Conservation (phyloP, 23 red algal species). For the Gracilaria gracilis region DNA sequence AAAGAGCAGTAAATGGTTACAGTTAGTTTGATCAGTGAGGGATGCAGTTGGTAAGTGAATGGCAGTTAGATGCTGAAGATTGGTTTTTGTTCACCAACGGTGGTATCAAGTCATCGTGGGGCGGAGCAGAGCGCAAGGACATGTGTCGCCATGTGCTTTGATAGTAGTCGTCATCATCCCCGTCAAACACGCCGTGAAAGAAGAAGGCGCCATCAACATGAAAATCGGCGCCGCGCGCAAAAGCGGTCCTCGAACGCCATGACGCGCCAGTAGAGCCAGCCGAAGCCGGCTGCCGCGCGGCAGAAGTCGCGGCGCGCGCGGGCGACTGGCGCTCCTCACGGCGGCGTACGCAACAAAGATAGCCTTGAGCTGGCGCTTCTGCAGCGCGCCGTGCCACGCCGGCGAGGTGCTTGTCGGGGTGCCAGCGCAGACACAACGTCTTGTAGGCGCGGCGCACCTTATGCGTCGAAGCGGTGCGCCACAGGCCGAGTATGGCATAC, state of each 20-base stretch:
- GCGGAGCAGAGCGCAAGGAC: too few relatives aligned
- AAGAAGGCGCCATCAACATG: neutral
- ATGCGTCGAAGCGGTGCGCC: conserved; percentile 4
- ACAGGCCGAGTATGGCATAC: conserved; percentile 4
- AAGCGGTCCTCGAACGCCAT: neutral
- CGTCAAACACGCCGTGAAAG: conserved; percentile 20
- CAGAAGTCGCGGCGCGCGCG: neutral
- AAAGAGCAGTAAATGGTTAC: too few relatives aligned
- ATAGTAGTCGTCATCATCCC: conserved; percentile 5
- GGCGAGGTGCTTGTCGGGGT: too few relatives aligned
- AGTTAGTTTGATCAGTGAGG: too few relatives aligned
- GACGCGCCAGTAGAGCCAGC: too few relatives aligned
- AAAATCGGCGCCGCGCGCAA: neutral
- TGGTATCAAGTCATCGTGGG: too few relatives aligned
- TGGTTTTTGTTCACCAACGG: too few relatives aligned
- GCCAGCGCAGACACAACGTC: conserved; percentile 28
- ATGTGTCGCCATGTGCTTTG: too few relatives aligned
- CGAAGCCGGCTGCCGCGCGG: neutral
- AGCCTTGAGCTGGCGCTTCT: conserved; percentile 39
- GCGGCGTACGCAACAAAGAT: conserved; percentile 31
- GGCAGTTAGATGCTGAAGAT: too few relatives aligned
- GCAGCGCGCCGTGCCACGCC: conserved; percentile 27
- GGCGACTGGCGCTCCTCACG: neutral
- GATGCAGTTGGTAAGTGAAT: too few relatives aligned
- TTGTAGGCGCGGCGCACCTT: conserved; percentile 71